Evolutionary conservation across 2,329 filamentous ascomycete genomes (phyloP).

Genomic region (Colletotrichum cereale): DNA sequence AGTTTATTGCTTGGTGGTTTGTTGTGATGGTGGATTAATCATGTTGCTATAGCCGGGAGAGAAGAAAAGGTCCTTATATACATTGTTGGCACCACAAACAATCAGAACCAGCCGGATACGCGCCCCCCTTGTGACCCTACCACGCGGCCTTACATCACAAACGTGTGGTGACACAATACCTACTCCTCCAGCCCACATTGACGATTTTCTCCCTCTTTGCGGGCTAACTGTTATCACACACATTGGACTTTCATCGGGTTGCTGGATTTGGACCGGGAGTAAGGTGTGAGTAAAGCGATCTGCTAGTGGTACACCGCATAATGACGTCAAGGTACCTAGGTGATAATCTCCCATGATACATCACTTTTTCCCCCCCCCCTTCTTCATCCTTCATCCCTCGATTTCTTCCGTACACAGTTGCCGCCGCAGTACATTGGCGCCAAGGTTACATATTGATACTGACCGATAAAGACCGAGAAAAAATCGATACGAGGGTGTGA

Average conservation of each 20-base stretch:
- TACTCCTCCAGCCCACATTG: constrained; percentile 14
- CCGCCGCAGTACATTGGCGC: background rate
- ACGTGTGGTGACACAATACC: constrained; percentile 32
- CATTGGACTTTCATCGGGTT: constrained; percentile 4
- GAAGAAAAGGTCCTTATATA: constrained; percentile 29
- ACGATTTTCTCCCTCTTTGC: background rate
- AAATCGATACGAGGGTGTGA: background rate
- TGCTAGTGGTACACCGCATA: constrained; percentile 33
- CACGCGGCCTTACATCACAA: constrained; percentile 37
- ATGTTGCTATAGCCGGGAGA: background rate
- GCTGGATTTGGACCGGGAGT: constrained; percentile 12
- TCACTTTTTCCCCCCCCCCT: background rate
- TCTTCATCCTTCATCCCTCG: constrained; percentile 2
- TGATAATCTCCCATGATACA: constrained; percentile 34
- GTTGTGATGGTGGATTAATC: background rate
- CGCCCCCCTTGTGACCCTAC: constrained; percentile 13
- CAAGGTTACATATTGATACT: background rate
- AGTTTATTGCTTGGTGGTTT: constrained; percentile 5
- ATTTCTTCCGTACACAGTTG: background rate
- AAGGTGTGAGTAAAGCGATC: constrained; percentile 24
- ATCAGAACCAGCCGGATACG: constrained; percentile 10
- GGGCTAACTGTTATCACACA: constrained; percentile 13
- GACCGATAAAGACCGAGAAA: background rate
- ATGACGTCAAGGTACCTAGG: constrained; percentile 37
- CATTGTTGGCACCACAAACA: background rate